A percentile compares a stretch with the other conserved stretches of the same genome.
phyloP scores from a whole-genome alignment of 2,329 filamentous ascomycete species.

The Samsoniella hepiali region DNA sequence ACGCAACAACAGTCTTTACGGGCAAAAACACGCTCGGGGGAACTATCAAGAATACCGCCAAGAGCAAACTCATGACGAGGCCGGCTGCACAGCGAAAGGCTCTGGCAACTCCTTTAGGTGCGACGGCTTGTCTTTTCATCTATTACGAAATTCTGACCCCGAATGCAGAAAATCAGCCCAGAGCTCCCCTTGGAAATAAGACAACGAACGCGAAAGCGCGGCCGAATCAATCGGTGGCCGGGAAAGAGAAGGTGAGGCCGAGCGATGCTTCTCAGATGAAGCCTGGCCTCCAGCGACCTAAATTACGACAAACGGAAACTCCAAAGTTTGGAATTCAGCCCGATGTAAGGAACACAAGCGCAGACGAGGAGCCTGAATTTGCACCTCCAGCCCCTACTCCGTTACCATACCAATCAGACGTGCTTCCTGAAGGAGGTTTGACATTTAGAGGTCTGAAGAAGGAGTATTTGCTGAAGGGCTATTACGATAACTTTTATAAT shows the following conservation, averaged over 20 bases:
- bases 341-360: conserved; percentile 44
- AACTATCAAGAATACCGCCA: conserved; percentile 41
- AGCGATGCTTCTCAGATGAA: conserved; percentile 61
- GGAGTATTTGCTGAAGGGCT: conserved; percentile 59
- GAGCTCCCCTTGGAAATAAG: conserved; percentile 87
- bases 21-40: conserved; percentile 46
- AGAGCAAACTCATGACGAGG: conserved; percentile 48
- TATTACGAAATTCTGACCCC: not conserved
- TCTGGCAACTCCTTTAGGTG: conserved; percentile 80
- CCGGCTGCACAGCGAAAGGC: conserved; percentile 45
- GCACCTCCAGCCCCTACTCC: conserved; percentile 71
- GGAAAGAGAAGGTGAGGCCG: conserved; percentile 56
- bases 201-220: conserved; percentile 90
- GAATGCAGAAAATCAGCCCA: conserved; percentile 46
- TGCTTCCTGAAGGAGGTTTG: conserved; percentile 57
- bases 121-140: conserved; percentile 24
- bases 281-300: conserved; percentile 56
- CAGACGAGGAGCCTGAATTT: conserved; percentile 81
- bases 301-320: conserved; percentile 48
- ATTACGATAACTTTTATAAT: conserved; percentile 58
- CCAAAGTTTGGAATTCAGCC: conserved; percentile 63
- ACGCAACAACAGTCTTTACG: conserved; percentile 49
- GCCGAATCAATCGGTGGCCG: conserved; percentile 62
- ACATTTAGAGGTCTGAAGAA: conserved; percentile 57
- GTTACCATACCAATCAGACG: conserved; percentile 66